phyloP scores from a whole-genome alignment of 441 rosid species.

The Geranium incanum region DNA sequence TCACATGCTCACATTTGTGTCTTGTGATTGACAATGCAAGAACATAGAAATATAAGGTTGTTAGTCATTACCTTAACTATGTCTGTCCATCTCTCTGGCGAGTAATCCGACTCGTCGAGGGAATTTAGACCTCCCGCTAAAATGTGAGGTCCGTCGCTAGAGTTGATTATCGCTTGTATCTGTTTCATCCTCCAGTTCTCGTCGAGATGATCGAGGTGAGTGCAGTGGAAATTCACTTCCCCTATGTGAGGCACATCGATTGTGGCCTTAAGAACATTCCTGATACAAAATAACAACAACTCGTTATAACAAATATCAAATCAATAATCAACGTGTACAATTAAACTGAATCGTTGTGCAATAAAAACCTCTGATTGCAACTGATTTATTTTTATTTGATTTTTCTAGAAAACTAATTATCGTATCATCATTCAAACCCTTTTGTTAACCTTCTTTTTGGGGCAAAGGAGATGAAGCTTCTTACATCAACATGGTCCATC shows the following conservation, averaged over 20 bases:
- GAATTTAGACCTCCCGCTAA: constrained; percentile 91
- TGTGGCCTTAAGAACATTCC: constrained; percentile 81
- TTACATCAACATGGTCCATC: not conserved
- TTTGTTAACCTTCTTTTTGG: not conserved
- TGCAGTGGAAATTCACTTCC: constrained; percentile 77
- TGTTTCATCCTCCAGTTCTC: constrained; percentile 96
- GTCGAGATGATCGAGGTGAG: constrained; percentile 82
- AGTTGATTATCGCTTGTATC: constrained; percentile 57
- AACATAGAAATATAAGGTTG: too few relatives aligned
- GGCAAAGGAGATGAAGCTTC: not conserved
- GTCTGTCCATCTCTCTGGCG: constrained; percentile 80
- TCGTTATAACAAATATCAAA: not conserved
- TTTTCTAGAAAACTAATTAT: too few relatives aligned
- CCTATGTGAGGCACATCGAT: constrained; percentile 69
- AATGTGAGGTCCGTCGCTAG: constrained; percentile 55
- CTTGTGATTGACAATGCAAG: too few relatives aligned
- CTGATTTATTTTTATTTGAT: too few relatives aligned
- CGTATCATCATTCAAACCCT: too few relatives aligned
- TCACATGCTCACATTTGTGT: too few relatives aligned
- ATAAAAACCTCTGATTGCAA: too few relatives aligned
- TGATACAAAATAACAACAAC: constrained; percentile 11
- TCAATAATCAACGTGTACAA: too few relatives aligned
- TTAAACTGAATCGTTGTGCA: too few relatives aligned
- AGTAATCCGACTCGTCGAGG: constrained; percentile 72
- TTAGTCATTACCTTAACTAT: constrained; percentile 52